Percentiles rank a stretch among this genome's conserved stretches.
Conservation (phyloP, 306 rosid species). For the Medicago arabica region DNA sequence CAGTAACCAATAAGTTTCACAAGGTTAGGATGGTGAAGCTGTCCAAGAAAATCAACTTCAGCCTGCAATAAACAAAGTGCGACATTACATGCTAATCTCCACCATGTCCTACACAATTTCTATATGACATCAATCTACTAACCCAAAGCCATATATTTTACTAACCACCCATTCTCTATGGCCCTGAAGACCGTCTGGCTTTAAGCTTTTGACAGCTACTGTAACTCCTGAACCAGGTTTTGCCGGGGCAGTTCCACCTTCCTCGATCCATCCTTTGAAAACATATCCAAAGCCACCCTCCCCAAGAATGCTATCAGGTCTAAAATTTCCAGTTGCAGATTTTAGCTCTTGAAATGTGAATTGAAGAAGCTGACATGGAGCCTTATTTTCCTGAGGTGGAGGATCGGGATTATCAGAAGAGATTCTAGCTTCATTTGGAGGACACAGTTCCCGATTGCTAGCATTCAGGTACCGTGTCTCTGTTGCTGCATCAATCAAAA, state of each 20-base stretch:
- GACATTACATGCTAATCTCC: conserved; percentile 48
- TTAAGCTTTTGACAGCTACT: conserved; percentile 93
- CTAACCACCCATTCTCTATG: conserved; percentile 99
- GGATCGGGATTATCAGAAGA: conserved; percentile 73
- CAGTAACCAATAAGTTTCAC: conserved; percentile 95
- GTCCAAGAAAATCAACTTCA: conserved; percentile 95
- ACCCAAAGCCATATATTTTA: conserved; percentile 76
- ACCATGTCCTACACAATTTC: conserved; percentile 41
- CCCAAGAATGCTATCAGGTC: conserved; percentile 98
- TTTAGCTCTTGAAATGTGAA: conserved; percentile 89
- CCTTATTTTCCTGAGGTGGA: conserved; percentile 60
- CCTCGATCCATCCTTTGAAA: conserved; percentile 98
- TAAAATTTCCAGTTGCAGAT: conserved; percentile 94
- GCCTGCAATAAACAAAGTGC: conserved; percentile 68
- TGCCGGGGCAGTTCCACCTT: conserved; percentile 94
- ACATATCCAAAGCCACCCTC: conserved; percentile 97
- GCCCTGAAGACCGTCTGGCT: conserved; percentile 97
- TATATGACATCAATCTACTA: conserved; percentile 60
- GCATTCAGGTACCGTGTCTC: conserved; percentile 92
- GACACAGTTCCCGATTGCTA: conserved; percentile 85
- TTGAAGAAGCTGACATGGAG: conserved; percentile 70
- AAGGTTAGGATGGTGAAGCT: conserved; percentile 96
- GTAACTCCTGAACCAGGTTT: conserved; percentile 94
- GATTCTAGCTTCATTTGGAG: conserved; percentile 72
- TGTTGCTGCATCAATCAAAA: conserved; percentile 67